A percentile compares a stretch with the other conserved stretches of the same genome.
Evolutionary conservation across 305 asterid species (phyloP).

Genomic region (Euphrasia arctica): DNA sequence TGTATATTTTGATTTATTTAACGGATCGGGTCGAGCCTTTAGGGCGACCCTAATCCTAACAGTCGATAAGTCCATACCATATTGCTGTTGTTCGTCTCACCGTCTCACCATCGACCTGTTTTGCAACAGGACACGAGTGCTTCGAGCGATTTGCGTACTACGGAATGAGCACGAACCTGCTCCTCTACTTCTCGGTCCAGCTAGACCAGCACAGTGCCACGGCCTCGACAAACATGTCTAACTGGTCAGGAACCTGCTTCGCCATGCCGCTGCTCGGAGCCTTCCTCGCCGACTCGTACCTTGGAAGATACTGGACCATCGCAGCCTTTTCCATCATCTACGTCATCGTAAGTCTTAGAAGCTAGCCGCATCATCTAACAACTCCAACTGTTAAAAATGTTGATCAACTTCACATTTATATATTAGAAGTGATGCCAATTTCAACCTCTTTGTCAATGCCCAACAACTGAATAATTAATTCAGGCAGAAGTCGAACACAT

Average conservation of each 20-base stretch:
- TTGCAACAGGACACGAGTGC: conserved; percentile 23
- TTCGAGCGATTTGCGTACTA: conserved; percentile 25
- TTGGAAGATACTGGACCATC: conserved; percentile 21
- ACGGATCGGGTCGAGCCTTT: no score
- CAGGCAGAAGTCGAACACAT: no score
- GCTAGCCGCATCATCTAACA: no score
- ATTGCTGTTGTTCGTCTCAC: background rate
- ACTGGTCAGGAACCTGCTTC: conserved; percentile 16
- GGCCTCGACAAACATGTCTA: conserved; percentile 7
- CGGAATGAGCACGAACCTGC: conserved; percentile 27
- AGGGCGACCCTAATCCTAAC: no score
- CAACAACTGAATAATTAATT: no score
- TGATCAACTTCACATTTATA: no score
- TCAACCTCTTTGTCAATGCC: no score
- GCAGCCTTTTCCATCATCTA: conserved; percentile 14
- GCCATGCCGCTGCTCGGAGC: conserved; percentile 14
- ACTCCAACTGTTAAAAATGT: no score
- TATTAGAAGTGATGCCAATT: no score
- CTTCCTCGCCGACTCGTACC: conserved; percentile 12
- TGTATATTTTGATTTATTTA: no score
- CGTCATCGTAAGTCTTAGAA: background rate
- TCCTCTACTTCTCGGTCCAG: conserved; percentile 12
- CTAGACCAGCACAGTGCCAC: conserved; percentile 24
- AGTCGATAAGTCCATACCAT: no score
- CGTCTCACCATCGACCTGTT: background rate